These are phyloP conservation scores for Coemansia sp. DNA, from an alignment of 192 early-diverging fungal species.

Conservation along the genomic window DNA sequence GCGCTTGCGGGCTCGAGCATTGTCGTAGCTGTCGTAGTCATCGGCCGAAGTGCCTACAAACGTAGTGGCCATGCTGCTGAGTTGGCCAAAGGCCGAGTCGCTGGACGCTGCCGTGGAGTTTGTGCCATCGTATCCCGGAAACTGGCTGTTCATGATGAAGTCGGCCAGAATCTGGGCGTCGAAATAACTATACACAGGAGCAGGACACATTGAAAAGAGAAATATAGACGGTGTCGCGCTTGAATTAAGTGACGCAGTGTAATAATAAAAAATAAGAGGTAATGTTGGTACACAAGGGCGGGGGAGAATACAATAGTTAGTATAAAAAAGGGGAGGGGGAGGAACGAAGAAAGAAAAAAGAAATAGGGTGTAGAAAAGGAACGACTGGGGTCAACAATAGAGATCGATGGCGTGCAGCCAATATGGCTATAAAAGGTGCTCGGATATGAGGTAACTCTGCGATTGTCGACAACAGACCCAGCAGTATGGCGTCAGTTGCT, in stretches of 20 bases:
- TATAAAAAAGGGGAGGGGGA: constrained; percentile 8
- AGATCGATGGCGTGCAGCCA: constrained; percentile 9
- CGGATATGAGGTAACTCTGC: constrained; percentile 3
- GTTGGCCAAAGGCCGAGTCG: constrained; percentile 27
- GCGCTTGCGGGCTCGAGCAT: constrained; percentile 53
- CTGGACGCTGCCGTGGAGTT: constrained; percentile 28
- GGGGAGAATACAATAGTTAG: background rate
- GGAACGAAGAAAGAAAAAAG: background rate
- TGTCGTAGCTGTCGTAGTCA: constrained; percentile 54
- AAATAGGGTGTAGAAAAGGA: constrained; percentile 22
- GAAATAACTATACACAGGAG: constrained; percentile 55
- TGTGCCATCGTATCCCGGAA: constrained; percentile 43
- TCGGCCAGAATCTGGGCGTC: constrained; percentile 54
- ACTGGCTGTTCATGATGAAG: constrained; percentile 56
- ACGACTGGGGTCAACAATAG: background rate
- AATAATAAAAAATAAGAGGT: constrained; percentile 8
- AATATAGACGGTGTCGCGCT: background rate
- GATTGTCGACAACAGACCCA: constrained; percentile 11
- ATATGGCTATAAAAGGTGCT: constrained; percentile 8
- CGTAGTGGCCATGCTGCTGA: constrained; percentile 27
- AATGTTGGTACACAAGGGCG: constrained; percentile 3
- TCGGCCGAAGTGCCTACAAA: constrained; percentile 22
- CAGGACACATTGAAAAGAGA: constrained; percentile 31
- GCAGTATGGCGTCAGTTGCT: constrained; percentile 8
- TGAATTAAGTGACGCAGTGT: background rate